These are phyloP conservation scores for Phialemoniopsis sp. DNA, from an alignment of 2,329 filamentous ascomycete species.

Conservation along the genomic window DNA sequence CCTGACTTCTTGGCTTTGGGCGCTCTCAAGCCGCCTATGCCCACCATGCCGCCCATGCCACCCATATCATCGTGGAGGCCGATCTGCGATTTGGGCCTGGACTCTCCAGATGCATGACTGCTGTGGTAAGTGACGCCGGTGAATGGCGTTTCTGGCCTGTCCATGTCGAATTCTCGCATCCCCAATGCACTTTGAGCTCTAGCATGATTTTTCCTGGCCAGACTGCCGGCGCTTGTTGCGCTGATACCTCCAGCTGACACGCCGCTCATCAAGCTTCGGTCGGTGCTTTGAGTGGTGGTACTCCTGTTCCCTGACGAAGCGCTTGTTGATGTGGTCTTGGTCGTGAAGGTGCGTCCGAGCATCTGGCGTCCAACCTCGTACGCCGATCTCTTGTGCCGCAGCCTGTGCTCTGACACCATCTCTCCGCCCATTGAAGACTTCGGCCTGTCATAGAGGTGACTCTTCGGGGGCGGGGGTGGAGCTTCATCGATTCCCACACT, in stretches of 20 bases:
- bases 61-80: slow-evolving; percentile 57
- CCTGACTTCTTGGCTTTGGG: slow-evolving; percentile 80
- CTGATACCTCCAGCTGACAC: slow-evolving; percentile 87
- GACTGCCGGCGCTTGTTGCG: slow-evolving; percentile 90
- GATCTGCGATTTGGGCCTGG: slow-evolving; percentile 59
- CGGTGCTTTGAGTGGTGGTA: slow-evolving; percentile 67
- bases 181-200: slow-evolving; percentile 64
- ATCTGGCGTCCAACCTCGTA: slow-evolving; percentile 70
- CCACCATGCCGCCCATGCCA: slow-evolving; percentile 42
- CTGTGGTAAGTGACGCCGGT: slow-evolving; percentile 88
- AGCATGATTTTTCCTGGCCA: slow-evolving; percentile 68
- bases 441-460: slow-evolving; percentile 40
- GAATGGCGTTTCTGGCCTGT: slow-evolving; percentile 60
- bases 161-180: slow-evolving; percentile 49
- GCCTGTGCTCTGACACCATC: slow-evolving; percentile 26
- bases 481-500: slow-evolving; percentile 36
- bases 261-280: slow-evolving; percentile 89
- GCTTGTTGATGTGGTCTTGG: slow-evolving; percentile 79
- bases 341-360: slow-evolving; percentile 78
- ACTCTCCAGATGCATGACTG: slow-evolving; percentile 67
- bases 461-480: slow-evolving; percentile 57
- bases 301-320: slow-evolving; percentile 71
- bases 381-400: slow-evolving; percentile 67
- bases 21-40: slow-evolving; percentile 72
- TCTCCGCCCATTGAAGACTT: slow-evolving; percentile 53